Base-by-base conservation (phyloP, 768 basidiomycete genomes). In the Rhodotorula sphaerocarpa region DNA sequence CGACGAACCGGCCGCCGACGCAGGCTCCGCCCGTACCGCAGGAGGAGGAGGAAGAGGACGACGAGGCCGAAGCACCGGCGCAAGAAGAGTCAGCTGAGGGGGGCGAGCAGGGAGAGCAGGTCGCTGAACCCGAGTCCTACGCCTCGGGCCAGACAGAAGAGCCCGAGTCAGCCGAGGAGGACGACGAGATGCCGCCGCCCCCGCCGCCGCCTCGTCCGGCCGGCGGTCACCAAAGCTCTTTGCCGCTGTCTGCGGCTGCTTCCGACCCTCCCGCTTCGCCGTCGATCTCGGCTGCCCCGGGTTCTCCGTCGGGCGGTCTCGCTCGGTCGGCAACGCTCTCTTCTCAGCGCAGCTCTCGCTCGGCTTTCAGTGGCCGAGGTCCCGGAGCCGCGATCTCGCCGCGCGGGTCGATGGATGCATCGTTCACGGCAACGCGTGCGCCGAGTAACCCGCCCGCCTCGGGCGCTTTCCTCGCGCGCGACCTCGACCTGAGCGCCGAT, bases 121-220 rank as follows among this genome's bases (percentile, higher is more conserved):
- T 57, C 48, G 65, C 44, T 6, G 66, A 67, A 55, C 61, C 57
- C 25, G 61, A 67, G 33, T 9, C 46, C 28, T 42, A 45, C 12
- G 54, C 16, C 1, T 34, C 36, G 7, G 11, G n/a, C n/a, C n/a
- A n/a, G n/a, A n/a, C n/a, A 2, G 47, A 48, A 27, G 47, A 48
- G 47, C 47, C 28, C 3, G 47, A n/a, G n/a, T n/a, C 5, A 10
- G 3, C 9, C 23, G 42, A 56, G 14, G 55, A 53, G 11, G 55
- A 43, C n/a, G 45, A 25, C 31, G 63, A 58, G 23, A 50, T 58
- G 59, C 34, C 60, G 5, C 59, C 60, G 27, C 65, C 65, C 5
- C 61, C 61, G 20, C 66, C 65, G 12, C 65, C 66, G 0, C 48
- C 61, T 30, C 61, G 61, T 5, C 61, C 61, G 7, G 41, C 46